These are phyloP conservation scores for Ceratocystis eucalypticola DNA, from an alignment of 2,329 filamentous ascomycete species.

Conservation along the genomic window DNA sequence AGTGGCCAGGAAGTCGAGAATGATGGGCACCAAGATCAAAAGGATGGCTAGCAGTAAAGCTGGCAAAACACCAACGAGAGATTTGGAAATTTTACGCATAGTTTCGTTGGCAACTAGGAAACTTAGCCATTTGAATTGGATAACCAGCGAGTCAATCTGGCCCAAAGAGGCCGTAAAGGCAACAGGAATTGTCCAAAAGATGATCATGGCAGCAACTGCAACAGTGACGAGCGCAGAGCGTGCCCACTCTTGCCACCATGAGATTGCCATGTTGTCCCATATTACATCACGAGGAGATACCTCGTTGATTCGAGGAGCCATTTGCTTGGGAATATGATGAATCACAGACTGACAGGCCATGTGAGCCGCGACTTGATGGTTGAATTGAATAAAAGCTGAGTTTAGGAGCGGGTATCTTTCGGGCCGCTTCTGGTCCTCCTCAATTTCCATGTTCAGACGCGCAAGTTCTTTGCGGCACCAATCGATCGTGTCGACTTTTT, in stretches of 20 bases:
- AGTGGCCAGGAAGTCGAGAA: constrained; percentile 58
- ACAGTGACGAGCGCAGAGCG: constrained; percentile 52
- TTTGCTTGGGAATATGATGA: constrained; percentile 83
- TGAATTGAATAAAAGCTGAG: constrained; percentile 96
- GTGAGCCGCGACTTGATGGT: constrained; percentile 90
- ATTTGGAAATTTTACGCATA: constrained; percentile 47
- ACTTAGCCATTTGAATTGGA: constrained; percentile 50
- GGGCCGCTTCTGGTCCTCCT: constrained; percentile 71
- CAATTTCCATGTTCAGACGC: constrained; percentile 79
- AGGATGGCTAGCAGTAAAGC: constrained; percentile 63
- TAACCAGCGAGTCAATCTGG: constrained; percentile 58
- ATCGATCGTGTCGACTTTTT: constrained; percentile 91
- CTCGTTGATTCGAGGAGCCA: constrained; percentile 86
- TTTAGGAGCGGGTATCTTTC: constrained; percentile 87
- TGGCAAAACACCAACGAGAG: constrained; percentile 74
- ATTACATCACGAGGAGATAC: constrained; percentile 85
- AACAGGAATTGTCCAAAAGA: constrained; percentile 84
- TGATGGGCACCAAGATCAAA: constrained; percentile 65
- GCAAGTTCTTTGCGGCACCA: constrained; percentile 79
- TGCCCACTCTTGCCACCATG: constrained; percentile 83
- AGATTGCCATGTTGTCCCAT: constrained; percentile 94
- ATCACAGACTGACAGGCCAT: constrained; percentile 93
- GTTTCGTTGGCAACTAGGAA: constrained; percentile 50
- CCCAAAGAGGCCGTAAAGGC: constrained; percentile 74
- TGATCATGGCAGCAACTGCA: constrained; percentile 58